Evolutionary conservation across 2,329 filamentous ascomycete species (phyloP), one percentile per base, ranked within the genome.

Genomic region (Colletotrichum sp.): DNA sequence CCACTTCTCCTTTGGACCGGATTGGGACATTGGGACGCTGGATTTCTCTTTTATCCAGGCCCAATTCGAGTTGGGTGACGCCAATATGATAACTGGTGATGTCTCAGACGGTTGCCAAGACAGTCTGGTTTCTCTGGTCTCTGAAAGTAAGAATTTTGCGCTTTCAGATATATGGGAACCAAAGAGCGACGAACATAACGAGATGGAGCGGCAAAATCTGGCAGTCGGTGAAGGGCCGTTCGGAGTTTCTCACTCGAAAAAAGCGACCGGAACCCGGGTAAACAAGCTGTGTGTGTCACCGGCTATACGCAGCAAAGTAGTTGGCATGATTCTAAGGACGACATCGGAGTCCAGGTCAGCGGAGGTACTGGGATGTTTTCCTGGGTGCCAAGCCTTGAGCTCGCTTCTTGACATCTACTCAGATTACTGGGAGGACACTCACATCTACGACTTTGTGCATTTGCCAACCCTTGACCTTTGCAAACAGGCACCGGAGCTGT

Each of bases 111-210:
- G 1, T 30, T 60, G 4, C 26, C 16, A 61, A 34, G 28, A n/a
- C 30, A 21, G 89, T 61, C 59, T 24, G 3, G n/a, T 21, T 48
- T 8, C 43, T 48, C 10, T 48, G 43, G 43, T 12, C 18, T 21
- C 18, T 13, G n/a, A 21, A 48, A 48, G 43, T 7, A 48, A 21
- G 10, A 48, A 13, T 48, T 6, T 61, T 30, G 26, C 13, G 26
- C 55, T 59, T 26, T 59, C 55, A 18, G 16, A 28, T 16, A 13
- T 52, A 21, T 72, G 69, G 64, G 63, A 72, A 13, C 64, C 70
- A 9, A 34, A 48, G n/a, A 59, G 26, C 14, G 26, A 24, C 12
- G 63, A 61, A 16, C 68, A 61, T 28, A 32, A 16, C 24, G 70
- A 72, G n/a, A 61, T 68, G 63, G 64, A 68, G 28, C 36, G 48